phyloP scores from a whole-genome alignment of 495 filamentous ascomycete species.

The Halenospora varia region DNA sequence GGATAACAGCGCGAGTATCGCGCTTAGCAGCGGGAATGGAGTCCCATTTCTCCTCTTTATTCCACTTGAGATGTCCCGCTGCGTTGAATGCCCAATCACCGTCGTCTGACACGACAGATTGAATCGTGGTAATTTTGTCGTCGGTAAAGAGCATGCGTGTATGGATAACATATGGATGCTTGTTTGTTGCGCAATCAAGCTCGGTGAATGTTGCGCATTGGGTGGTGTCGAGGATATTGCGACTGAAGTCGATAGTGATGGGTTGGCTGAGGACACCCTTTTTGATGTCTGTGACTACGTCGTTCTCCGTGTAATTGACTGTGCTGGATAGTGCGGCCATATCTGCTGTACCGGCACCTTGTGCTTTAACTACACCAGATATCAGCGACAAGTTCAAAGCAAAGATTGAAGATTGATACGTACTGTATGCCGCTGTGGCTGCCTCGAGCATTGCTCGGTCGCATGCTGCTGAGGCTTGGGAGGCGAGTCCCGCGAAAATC shows the following conservation, averaged over 20 bases:
- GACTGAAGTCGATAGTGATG: constrained; percentile 35
- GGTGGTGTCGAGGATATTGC: constrained; percentile 35
- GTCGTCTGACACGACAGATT: constrained; percentile 20
- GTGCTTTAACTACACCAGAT: constrained; percentile 16
- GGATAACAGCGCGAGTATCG: constrained; percentile 35
- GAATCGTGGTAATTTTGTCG: constrained; percentile 27
- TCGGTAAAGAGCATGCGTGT: constrained; percentile 32
- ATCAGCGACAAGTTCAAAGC: background rate
- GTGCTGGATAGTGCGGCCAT: constrained; percentile 18
- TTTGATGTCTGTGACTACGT: constrained; percentile 21
- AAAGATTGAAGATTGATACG: background rate
- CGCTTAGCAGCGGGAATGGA: constrained; percentile 32
- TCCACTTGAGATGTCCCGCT: constrained; percentile 26
- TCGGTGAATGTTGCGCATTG: constrained; percentile 39
- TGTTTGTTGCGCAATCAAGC: constrained; percentile 30
- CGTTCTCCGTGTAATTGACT: constrained; percentile 30
- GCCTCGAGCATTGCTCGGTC: constrained; percentile 15
- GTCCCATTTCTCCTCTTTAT: constrained; percentile 36
- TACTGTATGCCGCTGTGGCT: constrained; percentile 24
- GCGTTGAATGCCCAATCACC: constrained; percentile 29
- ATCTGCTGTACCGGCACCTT: constrained; percentile 16
- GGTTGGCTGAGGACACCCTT: constrained; percentile 30
- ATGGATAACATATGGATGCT: constrained; percentile 23
- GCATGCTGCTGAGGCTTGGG: constrained; percentile 5
- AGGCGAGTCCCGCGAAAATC: constrained; percentile 6